These are phyloP conservation scores for Saraca asoca DNA, from an alignment of 331 rosid species.

Conservation along the genomic window DNA sequence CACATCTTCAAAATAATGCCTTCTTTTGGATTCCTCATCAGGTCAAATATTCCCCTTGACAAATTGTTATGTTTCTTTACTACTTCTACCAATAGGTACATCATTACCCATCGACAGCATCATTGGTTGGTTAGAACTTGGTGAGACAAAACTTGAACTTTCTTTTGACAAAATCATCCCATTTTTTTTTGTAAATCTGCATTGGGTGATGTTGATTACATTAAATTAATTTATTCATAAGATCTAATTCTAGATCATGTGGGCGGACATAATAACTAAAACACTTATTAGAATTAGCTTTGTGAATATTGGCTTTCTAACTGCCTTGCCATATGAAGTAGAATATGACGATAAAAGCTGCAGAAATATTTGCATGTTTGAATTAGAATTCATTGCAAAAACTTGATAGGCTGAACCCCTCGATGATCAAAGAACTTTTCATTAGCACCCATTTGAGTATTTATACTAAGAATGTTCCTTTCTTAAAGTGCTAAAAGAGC, in stretches of 20 bases:
- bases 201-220: conserved; percentile 44
- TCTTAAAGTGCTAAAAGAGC: conserved; percentile 46
- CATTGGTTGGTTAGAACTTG: conserved; percentile 68
- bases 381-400: conserved; percentile 43
- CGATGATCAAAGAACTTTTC: conserved; percentile 49
- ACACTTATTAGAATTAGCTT: conserved; percentile 46
- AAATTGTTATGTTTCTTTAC: conserved; percentile 53
- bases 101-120: conserved; percentile 99
- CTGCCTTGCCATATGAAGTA: conserved; percentile 47
- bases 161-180: conserved; percentile 46
- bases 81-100: conserved; percentile 84
- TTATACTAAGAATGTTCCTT: conserved; percentile 39
- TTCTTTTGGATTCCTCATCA: conserved; percentile 54
- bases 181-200: conserved; percentile 45
- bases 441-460: conserved; percentile 41
- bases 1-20: conserved; percentile 42
- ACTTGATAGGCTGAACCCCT: conserved; percentile 47
- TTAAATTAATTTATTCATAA: conserved; percentile 45
- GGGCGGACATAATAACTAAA: conserved; percentile 44
- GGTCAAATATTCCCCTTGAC: conserved; percentile 63
- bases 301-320: conserved; percentile 52
- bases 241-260: conserved; percentile 44
- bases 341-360: conserved; percentile 54
- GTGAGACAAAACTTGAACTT: conserved; percentile 43
- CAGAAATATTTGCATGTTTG: conserved; percentile 40